phyloP scores from a whole-genome alignment of 176 grass and related monocot genomes.

The Musa schizocarpa region DNA sequence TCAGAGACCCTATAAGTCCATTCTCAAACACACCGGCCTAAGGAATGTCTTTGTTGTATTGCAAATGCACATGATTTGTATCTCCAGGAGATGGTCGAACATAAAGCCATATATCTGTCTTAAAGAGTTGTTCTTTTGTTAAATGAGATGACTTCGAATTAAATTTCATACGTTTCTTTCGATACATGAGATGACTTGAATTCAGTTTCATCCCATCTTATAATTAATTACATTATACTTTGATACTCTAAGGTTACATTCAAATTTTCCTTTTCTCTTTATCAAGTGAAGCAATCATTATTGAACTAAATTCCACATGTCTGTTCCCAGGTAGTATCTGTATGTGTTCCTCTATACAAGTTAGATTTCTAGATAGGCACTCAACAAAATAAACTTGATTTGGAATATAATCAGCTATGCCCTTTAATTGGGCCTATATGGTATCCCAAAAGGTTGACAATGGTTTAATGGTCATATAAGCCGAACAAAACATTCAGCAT shows the following conservation, averaged over 20 bases:
- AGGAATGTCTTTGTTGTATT: neutral
- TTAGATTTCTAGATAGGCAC: neutral
- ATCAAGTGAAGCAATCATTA: neutral
- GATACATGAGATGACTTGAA: neutral
- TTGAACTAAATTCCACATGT: neutral
- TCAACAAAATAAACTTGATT: neutral
- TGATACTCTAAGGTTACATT: no score
- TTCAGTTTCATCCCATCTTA: neutral
- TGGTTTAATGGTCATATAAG: neutral
- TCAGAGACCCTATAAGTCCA: no score
- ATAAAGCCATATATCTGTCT: neutral
- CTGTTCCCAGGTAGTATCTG: neutral
- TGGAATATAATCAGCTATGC: neutral
- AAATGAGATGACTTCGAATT: neutral
- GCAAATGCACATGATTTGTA: neutral
- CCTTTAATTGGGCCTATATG: neutral
- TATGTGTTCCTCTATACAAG: neutral
- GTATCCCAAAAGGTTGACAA: neutral
- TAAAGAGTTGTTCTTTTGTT: neutral
- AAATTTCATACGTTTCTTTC: neutral
- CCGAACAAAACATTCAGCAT: neutral
- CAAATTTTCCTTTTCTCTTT: neutral
- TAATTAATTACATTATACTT: neutral
- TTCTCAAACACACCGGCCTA: no score
- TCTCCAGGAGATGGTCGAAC: neutral